phyloP scores from a whole-genome alignment of 768 basidiomycete genomes.

The Agrocybe praecox region DNA sequence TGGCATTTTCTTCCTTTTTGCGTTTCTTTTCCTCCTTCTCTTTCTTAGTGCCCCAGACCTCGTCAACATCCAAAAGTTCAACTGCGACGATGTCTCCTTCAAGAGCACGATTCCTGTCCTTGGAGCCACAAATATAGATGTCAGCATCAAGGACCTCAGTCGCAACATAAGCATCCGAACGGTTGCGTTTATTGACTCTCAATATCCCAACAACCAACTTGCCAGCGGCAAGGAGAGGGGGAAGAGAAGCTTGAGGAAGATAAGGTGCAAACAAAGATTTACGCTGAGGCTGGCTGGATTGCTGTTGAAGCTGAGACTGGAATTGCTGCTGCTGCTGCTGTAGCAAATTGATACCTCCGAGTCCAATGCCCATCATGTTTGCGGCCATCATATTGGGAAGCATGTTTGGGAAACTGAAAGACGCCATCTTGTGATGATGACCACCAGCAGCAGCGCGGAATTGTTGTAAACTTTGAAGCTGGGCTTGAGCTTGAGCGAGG shows the following conservation, averaged over 20 bases:
- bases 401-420: slow-evolving; percentile 98
- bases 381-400: slow-evolving; percentile 97
- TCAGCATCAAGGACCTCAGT: slow-evolving; percentile 98
- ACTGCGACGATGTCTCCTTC: slow-evolving; percentile 99
- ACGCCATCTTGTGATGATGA: slow-evolving; percentile 96
- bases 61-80: slow-evolving; percentile 96
- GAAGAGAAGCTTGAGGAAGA: slow-evolving; percentile 95
- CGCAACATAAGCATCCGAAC: slow-evolving; percentile 98
- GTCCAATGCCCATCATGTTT: slow-evolving; percentile 90
- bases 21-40: slow-evolving; percentile 99
- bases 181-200: slow-evolving; percentile 97
- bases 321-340: slow-evolving; percentile 96
- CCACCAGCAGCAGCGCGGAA: slow-evolving; percentile 95
- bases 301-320: slow-evolving; percentile 94
- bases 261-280: slow-evolving; percentile 99
- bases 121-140: slow-evolving; percentile 98
- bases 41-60: slow-evolving; percentile 98
- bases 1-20: slow-evolving; percentile 99
- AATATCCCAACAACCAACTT: slow-evolving; percentile 97
- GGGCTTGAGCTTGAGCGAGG: slow-evolving; percentile 95
- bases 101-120: slow-evolving; percentile 96
- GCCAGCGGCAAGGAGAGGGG: slow-evolving; percentile 93
- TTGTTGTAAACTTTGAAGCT: slow-evolving; percentile 93
- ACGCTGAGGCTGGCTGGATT: slow-evolving; percentile 89
- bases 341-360: slow-evolving; percentile 80